phyloP scores from a whole-genome alignment of 2,329 filamentous ascomycete species.

The Daldinia eschscholtzii region DNA sequence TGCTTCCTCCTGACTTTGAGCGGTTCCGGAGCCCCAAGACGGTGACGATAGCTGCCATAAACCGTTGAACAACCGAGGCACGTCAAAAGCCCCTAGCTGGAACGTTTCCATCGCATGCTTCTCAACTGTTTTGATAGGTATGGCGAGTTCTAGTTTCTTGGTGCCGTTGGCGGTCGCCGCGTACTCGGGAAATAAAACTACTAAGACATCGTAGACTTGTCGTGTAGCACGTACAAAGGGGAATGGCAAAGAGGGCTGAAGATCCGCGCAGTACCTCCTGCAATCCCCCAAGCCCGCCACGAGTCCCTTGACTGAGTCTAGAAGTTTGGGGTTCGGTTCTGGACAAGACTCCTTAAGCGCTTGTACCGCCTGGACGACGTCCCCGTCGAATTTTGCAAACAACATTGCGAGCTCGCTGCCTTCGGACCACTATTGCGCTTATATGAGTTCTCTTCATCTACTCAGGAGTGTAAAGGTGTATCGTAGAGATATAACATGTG shows the following conservation, averaged over 20 bases:
- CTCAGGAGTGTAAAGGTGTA: background rate
- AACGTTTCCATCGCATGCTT: conserved; percentile 40
- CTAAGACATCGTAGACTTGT: conserved; percentile 51
- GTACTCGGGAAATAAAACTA: conserved; percentile 45
- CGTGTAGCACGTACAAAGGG: conserved; percentile 50
- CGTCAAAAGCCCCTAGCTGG: conserved; percentile 39
- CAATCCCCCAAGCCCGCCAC: conserved; percentile 44
- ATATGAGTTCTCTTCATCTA: background rate
- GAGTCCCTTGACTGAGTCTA: conserved; percentile 40
- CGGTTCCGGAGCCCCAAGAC: conserved; percentile 49
- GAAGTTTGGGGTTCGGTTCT: conserved; percentile 37
- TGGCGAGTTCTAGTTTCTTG: background rate
- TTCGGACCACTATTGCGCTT: conserved; percentile 37
- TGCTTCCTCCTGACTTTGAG: conserved; percentile 46
- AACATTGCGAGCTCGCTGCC: conserved; percentile 42
- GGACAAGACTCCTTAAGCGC: conserved; percentile 54
- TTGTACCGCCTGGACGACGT: conserved; percentile 56
- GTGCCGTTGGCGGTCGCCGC: background rate
- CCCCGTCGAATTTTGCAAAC: conserved; percentile 51
- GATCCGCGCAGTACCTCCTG: conserved; percentile 44
- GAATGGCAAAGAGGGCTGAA: conserved; percentile 38
- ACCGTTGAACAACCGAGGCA: conserved; percentile 50
- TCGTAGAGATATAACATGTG: background rate
- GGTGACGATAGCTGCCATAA: conserved; percentile 52
- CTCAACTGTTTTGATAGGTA: background rate